These are phyloP conservation scores for Aspergillus aculeatus DNA, from an alignment of 2,329 filamentous ascomycete genomes.

Conservation along the genomic window DNA sequence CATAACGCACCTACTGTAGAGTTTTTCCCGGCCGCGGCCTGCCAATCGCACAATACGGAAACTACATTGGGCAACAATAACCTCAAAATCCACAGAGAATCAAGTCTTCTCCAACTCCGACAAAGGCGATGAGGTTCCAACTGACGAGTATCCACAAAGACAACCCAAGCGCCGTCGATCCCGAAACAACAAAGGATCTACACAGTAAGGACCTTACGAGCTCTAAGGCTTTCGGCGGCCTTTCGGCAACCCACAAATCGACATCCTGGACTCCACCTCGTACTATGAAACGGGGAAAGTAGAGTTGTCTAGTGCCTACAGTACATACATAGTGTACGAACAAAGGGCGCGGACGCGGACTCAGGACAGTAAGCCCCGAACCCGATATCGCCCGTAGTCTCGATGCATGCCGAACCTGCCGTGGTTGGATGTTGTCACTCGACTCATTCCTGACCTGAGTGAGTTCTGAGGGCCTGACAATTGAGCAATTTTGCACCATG, in stretches of 20 bases:
- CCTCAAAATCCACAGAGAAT: not conserved
- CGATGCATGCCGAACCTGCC: slow-evolving; percentile 4
- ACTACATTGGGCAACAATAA: not conserved
- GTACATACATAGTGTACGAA: not conserved
- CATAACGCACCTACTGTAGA: not conserved
- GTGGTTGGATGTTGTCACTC: slow-evolving; percentile 3
- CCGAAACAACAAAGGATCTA: not conserved
- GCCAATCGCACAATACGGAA: not conserved
- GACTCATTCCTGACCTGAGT: not conserved
- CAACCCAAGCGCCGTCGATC: not conserved
- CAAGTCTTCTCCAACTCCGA: not conserved
- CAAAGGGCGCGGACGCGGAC: not conserved
- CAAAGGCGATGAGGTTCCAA: not conserved
- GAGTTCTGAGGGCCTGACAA: not conserved
- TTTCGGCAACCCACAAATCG: not conserved
- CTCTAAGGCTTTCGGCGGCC: not conserved
- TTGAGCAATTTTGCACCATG: slow-evolving; percentile 3
- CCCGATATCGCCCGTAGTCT: slow-evolving; percentile 2
- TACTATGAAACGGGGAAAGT: not conserved
- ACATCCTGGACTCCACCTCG: not conserved
- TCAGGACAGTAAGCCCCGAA: not conserved
- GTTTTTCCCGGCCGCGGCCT: not conserved
- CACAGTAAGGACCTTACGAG: not conserved
- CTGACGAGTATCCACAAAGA: not conserved
- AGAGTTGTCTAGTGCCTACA: not conserved